These are phyloP conservation scores for Talinum fruticosum DNA, from an alignment of 148 eudicot species.

Conservation along the genomic window DNA sequence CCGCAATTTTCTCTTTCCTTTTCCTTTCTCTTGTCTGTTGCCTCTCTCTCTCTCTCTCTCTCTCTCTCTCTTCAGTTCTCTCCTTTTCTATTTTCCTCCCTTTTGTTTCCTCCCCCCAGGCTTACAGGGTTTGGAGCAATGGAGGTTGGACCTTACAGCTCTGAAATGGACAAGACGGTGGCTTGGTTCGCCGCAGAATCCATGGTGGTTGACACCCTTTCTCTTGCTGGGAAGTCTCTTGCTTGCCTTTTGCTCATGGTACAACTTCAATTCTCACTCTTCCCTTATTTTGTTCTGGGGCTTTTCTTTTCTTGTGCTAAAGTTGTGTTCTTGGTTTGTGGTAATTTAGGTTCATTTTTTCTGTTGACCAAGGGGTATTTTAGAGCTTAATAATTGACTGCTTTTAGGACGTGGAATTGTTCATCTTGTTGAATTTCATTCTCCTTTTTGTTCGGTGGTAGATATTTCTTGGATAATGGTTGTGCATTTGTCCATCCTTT, in stretches of 20 bases:
- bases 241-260: conserved; percentile 52
- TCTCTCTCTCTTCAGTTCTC: neutral
- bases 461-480: neutral
- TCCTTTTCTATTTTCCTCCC: neutral
- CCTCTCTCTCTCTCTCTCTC: conserved; percentile 2
- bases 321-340: neutral
- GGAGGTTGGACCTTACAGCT: conserved; percentile 42
- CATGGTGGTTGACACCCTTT: conserved; percentile 39
- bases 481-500: neutral
- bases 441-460: too few relatives aligned
- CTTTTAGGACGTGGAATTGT: neutral
- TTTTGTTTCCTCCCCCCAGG: conserved; percentile 4
- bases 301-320: neutral
- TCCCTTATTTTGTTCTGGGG: neutral
- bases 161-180: conserved; percentile 31
- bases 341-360: conserved; percentile 17
- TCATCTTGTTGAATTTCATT: too few relatives aligned
- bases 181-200: conserved; percentile 36
- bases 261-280: conserved; percentile 9
- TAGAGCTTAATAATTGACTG: neutral
- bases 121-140: conserved; percentile 35
- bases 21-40: neutral
- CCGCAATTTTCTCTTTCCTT: conserved; percentile 4
- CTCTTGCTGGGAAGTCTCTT: conserved; percentile 55
- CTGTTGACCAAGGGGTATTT: neutral